A percentile compares a stretch with the other conserved stretches of the same genome.
These are phyloP conservation scores for Botryotinia globosa DNA, from an alignment of 2,329 filamentous ascomycete species.

Conservation along the genomic window DNA sequence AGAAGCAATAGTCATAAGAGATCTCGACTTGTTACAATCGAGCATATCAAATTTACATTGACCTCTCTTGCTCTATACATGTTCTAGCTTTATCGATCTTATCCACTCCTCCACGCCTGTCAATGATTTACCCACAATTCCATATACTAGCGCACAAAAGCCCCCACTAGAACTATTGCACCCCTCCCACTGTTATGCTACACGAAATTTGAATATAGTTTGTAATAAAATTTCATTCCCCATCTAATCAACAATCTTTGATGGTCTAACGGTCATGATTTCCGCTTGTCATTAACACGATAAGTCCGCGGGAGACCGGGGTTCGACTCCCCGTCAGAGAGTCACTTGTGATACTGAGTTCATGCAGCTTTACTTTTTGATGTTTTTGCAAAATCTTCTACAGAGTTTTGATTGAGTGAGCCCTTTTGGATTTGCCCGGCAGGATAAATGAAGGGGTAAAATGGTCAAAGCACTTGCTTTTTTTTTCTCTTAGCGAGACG, in stretches of 20 bases:
- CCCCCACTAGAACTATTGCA: accelerated
- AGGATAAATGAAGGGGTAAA: neutral
- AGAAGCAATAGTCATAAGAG: neutral
- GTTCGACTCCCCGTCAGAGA: constrained; percentile 32
- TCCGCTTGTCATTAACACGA: constrained; percentile 37
- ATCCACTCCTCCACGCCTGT: neutral
- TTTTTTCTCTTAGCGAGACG: neutral
- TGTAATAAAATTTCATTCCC: accelerated
- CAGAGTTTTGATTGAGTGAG: neutral
- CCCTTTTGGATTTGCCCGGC: neutral
- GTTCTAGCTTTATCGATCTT: neutral
- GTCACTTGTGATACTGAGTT: neutral
- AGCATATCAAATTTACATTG: neutral
- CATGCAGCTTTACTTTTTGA: neutral
- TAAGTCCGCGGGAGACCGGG: constrained; percentile 31
- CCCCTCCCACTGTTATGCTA: too few species aligned
- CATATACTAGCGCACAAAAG: too few species aligned
- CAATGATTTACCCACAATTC: neutral
- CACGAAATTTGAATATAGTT: neutral
- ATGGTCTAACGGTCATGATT: constrained; percentile 41
- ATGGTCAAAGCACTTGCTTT: neutral
- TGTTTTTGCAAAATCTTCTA: neutral
- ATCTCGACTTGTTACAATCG: neutral
- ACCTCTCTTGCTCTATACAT: neutral
- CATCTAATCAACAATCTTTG: constrained; percentile 8